Base-by-base conservation (phyloP, 2,329 filamentous ascomycete genomes). In the Diaporthe sp. region DNA sequence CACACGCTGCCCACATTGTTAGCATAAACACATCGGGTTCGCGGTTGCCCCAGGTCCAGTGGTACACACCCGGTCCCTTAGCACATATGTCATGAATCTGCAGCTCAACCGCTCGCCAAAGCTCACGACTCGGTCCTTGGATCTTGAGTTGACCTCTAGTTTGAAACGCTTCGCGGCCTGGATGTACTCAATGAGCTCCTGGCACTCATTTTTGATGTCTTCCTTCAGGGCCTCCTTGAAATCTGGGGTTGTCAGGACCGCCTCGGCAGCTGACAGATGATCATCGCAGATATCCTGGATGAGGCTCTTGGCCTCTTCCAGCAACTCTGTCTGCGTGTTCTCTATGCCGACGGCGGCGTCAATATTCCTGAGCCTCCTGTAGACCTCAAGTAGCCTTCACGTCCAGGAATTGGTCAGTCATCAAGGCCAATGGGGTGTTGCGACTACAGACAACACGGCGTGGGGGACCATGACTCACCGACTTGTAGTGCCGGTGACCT, bases 41-140 rank as follows among this genome's bases (percentile, higher is more conserved):
- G 42, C 12, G 12, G 37, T 4, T 22, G 25, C 5, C 15, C 34
- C 28, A 49, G 4, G 1, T 7, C 8, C 22, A 58, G 53, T 4
- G 19, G 10, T 19, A 76, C 76, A 8, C 81, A 92, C 90, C 80
- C 90, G 89, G 81, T 98, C 95, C 82, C 94, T 92, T 78, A 99
- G 85, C 76, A 98, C 85, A 8, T 94, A 92, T 31, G 96, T 91
- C 94, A 99, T 96, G 83, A 97, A 97, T 44, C 93, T 91, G 84
- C 96, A 98, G 85, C 95, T 97, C 79, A 99, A 88, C 86, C 98
- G 98, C 89, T 99, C 97, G 73, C 97, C 97, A 79, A 97, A 95
- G 83, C 95, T 97, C 77, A 98, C 93, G 77, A 99, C 95, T 79
- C 96, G 94, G 81, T 97, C 94, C 83, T 95, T 94, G 75, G 93